Base-by-base conservation (phyloP, 164 flowering plant genomes). In the Chimonanthus salicifolius region DNA sequence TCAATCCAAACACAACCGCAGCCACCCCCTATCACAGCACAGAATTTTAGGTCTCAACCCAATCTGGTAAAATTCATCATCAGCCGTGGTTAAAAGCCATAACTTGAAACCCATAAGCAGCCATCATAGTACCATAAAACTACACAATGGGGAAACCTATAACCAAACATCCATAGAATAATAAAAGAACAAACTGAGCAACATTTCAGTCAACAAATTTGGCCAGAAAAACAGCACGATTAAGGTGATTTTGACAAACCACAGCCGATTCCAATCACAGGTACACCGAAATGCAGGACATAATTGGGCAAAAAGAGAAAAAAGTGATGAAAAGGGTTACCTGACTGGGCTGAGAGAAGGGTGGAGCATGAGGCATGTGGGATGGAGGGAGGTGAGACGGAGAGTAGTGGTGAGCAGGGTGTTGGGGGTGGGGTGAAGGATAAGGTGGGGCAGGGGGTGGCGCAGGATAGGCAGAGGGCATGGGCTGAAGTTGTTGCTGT, bases 271-370 rank as follows among this genome's bases (percentile, higher is more conserved):
- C 16, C 65, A 21, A 63, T 18, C 43, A 49, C 5, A 49, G 33
- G 44, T 4, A 49, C 20, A 48, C 49, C 10, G 13, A 68, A 68
- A 68, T 11, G 18, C 13, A 58, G 20, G 20, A 9, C 3, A 16
- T n/a, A 45, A n/a, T 11, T 5, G 21, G 7, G 45, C 33, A 62
- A 62, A 62, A 33, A 11, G 15, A 3, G 13, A 44, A 8, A 16
- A 15, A 13, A 7, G 6, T 15, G 68, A 45, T 13, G 47, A 18
- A 21, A 44, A 15, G 68, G 45, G 15, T 44, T 47, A 72, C 74
- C 74, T 72, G 74, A 47, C 48, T 72, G 74, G 67, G 64, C 44
- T 47, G 58, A 49, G 68, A 67, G 46, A 58, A 65, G 54, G 65
- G 65, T 33, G 65, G 51, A 18, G 58, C 67, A 45, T 64, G 65